A percentile compares a stretch with the other conserved stretches of the same genome.
Conservation (phyloP, 495 filamentous ascomycete genomes). For the Lophiotrema nucula region DNA sequence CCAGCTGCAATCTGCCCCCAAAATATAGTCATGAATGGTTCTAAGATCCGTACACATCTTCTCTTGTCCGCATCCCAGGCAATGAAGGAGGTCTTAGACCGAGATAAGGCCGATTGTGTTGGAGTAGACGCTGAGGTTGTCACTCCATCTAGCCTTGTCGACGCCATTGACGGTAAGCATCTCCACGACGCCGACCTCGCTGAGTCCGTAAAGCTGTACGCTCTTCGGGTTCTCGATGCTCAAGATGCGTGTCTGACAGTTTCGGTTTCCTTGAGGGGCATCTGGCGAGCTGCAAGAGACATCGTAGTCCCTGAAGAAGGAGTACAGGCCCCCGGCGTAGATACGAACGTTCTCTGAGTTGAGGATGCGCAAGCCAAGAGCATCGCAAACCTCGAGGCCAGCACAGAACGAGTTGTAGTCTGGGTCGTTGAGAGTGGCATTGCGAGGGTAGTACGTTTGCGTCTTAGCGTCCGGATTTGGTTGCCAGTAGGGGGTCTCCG, state of each 20-base stretch:
- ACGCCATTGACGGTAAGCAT: conserved; percentile 68
- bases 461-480: conserved; percentile 64
- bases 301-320: conserved; percentile 59
- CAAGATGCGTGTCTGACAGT: conserved; percentile 83
- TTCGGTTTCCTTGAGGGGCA: conserved; percentile 47
- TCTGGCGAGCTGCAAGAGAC: conserved; percentile 63
- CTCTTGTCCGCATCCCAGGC: no score
- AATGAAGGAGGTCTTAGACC: no score
- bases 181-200: conserved; percentile 76
- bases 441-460: conserved; percentile 73
- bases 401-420: conserved; percentile 64
- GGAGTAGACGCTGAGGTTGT: conserved; percentile 24
- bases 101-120: conserved; percentile 32
- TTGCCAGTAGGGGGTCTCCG: conserved; percentile 67
- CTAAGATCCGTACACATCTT: no score
- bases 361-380: conserved; percentile 77
- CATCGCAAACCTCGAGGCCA: conserved; percentile 61
- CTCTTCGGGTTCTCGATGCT: conserved; percentile 57
- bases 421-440: conserved; percentile 73
- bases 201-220: conserved; percentile 71
- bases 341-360: conserved; percentile 35
- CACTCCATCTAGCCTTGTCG: conserved; percentile 23
- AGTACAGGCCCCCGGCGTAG: conserved; percentile 48
- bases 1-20: no score
- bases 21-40: no score